A percentile compares a stretch with the other conserved stretches of the same genome.
Conservation (phyloP, 2,329 filamentous ascomycete genomes). For the Epichloe gansuensis region DNA sequence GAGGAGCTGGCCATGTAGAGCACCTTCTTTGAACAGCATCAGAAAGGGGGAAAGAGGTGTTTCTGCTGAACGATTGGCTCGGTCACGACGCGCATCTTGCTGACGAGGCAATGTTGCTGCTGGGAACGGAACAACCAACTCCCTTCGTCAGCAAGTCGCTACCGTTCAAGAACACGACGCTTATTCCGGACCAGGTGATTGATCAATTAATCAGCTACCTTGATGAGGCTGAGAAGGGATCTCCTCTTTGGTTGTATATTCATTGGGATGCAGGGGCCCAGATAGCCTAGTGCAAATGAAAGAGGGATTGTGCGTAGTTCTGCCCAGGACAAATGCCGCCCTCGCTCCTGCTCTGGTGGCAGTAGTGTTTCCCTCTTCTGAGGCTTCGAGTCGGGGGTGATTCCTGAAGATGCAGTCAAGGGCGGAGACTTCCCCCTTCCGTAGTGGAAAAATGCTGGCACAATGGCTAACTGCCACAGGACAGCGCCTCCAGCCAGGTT, state of each 20-base stretch:
- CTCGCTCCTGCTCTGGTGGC: not conserved
- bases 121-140: not conserved
- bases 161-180: not conserved
- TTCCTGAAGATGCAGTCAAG: not conserved
- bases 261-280: not conserved
- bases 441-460: not conserved
- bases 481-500: not conserved
- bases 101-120: not conserved
- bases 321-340: not conserved
- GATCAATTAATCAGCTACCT: not conserved
- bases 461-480: not conserved
- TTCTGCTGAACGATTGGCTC: not conserved
- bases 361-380: not conserved
- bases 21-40: not conserved
- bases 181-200: not conserved
- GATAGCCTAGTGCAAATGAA: not conserved
- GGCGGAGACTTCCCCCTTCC: not conserved
- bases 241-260: not conserved
- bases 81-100: not conserved
- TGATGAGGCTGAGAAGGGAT: not conserved
- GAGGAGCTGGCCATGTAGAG: not conserved
- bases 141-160: not conserved
- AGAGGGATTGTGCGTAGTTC: not conserved
- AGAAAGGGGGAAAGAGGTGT: not conserved
- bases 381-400: not conserved